Base-by-base conservation (phyloP, 2,329 filamentous ascomycete genomes). In the Colletotrichum sp. region DNA sequence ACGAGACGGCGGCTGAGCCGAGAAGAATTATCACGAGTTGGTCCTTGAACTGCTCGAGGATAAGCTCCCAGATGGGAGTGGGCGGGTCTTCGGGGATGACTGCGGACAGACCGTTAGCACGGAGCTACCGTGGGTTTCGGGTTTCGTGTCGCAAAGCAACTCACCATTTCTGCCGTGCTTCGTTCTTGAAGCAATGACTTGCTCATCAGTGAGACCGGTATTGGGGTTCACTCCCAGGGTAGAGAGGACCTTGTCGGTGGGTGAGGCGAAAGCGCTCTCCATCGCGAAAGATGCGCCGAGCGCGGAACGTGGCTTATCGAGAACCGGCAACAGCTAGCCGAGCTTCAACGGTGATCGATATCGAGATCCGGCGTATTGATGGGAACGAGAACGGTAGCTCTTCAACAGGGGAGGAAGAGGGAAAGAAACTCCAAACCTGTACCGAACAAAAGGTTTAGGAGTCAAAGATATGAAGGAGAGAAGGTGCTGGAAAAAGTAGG, bases 31-130 rank as follows among this genome's bases (percentile, higher is more conserved):
- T 91, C 80, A 99, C 97, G 64, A 99, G 92, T 86, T 99, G 97
- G 84, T 99, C 97, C 87, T 99, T 98, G 91, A 99, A 99, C 85
- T 99, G 97, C 87, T 99, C 97, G 75, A 99, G 91, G 72, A 99
- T 95, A 78, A 99, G 93, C 87, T 99, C 92, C 97, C 96, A 99
- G 64, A 99, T 85, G 52, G 97, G 97, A 36, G 97, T 99, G 5
- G 97, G 96, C 70, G 97, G 97, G 79, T 99, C 97, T 88, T 99
- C 97, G 62, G 90, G 87, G 77, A 92, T 92, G 64, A 90, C 90
- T 92, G 78, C 12, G 59, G 67, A 68, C 70, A 49, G 59, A 49
- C 66, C 39, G 63, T 77, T 34, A 77, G 77, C 79, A 77, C 78
- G 66, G 44, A 69, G 62, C 65, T 60, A 30, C 66, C 44, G 68